Conservation (phyloP, 192 early-diverging fungal species). For the Coemansia sp. region DNA sequence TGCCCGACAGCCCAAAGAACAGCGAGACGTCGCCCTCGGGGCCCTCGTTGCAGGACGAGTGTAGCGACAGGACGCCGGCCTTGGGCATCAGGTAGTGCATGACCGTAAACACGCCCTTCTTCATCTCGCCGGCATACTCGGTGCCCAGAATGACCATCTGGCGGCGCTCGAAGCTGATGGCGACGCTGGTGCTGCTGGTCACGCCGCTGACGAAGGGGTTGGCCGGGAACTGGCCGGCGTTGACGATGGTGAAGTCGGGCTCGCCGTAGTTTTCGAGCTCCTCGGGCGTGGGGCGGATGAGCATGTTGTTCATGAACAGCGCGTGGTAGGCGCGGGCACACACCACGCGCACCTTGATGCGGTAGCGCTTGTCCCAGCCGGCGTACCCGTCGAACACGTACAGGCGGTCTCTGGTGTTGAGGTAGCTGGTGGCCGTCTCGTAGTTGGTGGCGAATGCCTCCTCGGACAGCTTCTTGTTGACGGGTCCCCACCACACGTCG, state of each 20-base stretch:
- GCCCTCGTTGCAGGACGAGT: slow-evolving; percentile 92
- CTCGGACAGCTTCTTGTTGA: slow-evolving; percentile 87
- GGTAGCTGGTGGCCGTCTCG: slow-evolving; percentile 92
- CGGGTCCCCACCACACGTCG: slow-evolving; percentile 98
- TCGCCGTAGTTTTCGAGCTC: slow-evolving; percentile 91
- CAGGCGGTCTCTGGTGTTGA: slow-evolving; percentile 89
- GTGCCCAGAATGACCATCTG: slow-evolving; percentile 99
- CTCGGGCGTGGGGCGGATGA: slow-evolving; percentile 88
- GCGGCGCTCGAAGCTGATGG: slow-evolving; percentile 85
- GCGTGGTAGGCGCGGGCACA: slow-evolving; percentile 94
- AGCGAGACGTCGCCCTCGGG: slow-evolving; percentile 86
- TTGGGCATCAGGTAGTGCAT: slow-evolving; percentile 99
- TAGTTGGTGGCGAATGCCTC: slow-evolving; percentile 89
- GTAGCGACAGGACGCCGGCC: slow-evolving; percentile 55
- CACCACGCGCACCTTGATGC: slow-evolving; percentile 95
- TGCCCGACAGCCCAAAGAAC: slow-evolving; percentile 98
- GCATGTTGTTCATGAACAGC: slow-evolving; percentile 99
- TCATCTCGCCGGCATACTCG: slow-evolving; percentile 99
- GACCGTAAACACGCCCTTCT: slow-evolving; percentile 98
- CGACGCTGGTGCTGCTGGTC: slow-evolving; percentile 90
- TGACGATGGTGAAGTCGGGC: slow-evolving; percentile 98
- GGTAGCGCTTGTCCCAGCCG: slow-evolving; percentile 98
- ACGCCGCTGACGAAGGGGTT: slow-evolving; percentile 93
- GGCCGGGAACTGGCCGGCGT: slow-evolving; percentile 92
- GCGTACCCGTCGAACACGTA: slow-evolving; percentile 97